Evolutionary conservation across 2,329 filamentous ascomycete genomes (phyloP), one percentile per base, ranked within the genome.

Genomic region (Dryadomyces sulphureus): DNA sequence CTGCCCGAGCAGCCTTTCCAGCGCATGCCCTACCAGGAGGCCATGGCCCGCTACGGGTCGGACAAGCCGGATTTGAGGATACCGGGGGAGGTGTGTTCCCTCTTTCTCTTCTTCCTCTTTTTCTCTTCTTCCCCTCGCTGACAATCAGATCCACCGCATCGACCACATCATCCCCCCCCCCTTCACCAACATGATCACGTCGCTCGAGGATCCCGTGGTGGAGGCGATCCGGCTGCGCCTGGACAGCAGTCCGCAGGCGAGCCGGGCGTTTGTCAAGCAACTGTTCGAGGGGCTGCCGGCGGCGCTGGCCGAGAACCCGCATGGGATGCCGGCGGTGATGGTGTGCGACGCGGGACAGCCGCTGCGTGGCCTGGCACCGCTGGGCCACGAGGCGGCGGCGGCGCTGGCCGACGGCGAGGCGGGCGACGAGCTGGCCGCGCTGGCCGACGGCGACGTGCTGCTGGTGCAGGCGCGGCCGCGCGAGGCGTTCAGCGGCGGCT

Each of bases 1-100:
- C 53, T 60, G 6, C 36, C 49, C 3, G 45, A 52, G 3, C 41
- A 24, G 2, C 60, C 65, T 0, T 84, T 86, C 52, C 66, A 61
- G 7, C 68, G 71, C 20, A 69, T 87, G 54, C 73, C 75, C 1
- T 98, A 96, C 57, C 62, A 82, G 27, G 69, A 84, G 35, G 83
- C 82, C 17, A 96, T 98, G 80, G 65, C 72, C 1, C 67, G 65
- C 3, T 94, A 89, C 56, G 92, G 92, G 11, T 84, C 79, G 5
- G 92, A 98, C 62, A 98, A 98, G 61, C 92, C 92, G 4, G 92
- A 98, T 58, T 65, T 90, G 9, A 77, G 92, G 17, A 81, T 89
- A 34, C 74, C 76, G 1, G 52, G 54, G 22, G 65, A 75, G 56
- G 80, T 84, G 59, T 45, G 67, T 36, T 32, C 21, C 14, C 4